Conservation (phyloP, 805 yeast genomes). For the Cyberlindnera lachancei region DNA sequence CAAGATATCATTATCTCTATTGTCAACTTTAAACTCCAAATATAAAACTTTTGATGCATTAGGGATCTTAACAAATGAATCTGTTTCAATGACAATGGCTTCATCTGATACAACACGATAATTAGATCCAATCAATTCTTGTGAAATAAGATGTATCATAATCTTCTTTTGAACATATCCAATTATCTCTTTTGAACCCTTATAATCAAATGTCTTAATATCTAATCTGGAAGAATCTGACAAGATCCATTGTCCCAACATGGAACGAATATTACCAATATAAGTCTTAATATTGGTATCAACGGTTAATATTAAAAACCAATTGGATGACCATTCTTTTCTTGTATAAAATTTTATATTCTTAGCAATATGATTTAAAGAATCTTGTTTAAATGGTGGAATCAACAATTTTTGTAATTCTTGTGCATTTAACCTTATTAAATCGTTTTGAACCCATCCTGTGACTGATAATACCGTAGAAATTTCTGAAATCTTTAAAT, state of each 20-base stretch:
- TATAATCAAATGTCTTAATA: conserved; percentile 19
- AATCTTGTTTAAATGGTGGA: conserved; percentile 3
- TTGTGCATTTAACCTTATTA: conserved; percentile 39
- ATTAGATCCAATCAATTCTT: conserved; percentile 7
- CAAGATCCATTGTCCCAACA: conserved; percentile 10
- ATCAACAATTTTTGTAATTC: conserved; percentile 32
- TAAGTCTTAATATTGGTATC: conserved; percentile 24
- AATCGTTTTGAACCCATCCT: conserved; percentile 60
- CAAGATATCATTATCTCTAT: conserved; percentile 19
- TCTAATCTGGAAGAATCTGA: conserved; percentile 5
- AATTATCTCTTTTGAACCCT: conserved; percentile 12
- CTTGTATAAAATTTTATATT: conserved; percentile 29
- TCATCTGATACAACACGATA: conserved; percentile 6
- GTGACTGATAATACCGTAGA: conserved; percentile 51
- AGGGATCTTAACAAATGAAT: conserved; percentile 29
- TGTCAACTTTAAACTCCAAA: conserved; percentile 21
- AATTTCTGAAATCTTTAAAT: conserved; percentile 33
- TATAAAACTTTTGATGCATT: conserved; percentile 29
- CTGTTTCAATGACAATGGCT: conserved; percentile 27
- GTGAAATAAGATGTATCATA: conserved; percentile 12
- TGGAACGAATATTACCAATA: conserved; percentile 25
- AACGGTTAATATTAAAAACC: conserved; percentile 30
- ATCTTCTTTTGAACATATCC: conserved; percentile 14
- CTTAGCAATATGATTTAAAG: conserved; percentile 1
- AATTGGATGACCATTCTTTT: conserved; percentile 30